Evolutionary conservation across 75 land plant species (phyloP), one percentile per base, ranked within the genome.

Genomic region (Selaginella moellendorffii): DNA sequence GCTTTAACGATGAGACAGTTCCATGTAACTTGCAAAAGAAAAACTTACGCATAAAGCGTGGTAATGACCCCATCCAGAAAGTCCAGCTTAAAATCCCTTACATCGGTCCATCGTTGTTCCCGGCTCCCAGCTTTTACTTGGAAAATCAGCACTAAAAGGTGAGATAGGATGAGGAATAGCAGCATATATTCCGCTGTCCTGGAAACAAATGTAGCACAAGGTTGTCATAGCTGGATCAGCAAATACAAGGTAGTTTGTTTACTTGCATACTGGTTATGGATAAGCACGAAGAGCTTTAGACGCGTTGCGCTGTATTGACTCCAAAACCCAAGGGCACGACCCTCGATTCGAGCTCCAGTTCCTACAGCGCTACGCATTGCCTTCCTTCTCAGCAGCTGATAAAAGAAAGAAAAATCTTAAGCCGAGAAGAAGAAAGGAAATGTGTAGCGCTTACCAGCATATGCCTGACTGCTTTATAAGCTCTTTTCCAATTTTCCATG

Each of bases 331-430:
- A 63, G 21, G 20, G 64, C 30, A 14, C n/a, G 18, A 20, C 64
- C 64, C 14, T 63, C 31, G 30, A 63, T 1, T 18, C 31, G 25
- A 63, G 24, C 64, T 30, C 64, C 64, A 63, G 31, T 27, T 21
- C 64, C 64, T n/a, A 63, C 28, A 28, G 64, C 30, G 31, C 64
- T 63, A 19, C 31, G 64, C n/a, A 63, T 30, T 30, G 30, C 1
- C 31, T 63, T 31, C 30, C 31, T 29, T 14, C 30, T 21, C 31
- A 63, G 0, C 10, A 25, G 46, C 64, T 63, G 25, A 46, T 10
- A 10, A 18, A 46, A 46, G 14, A 46, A 46, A 46, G 51, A 18
- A 46, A n/a, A n/a, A n/a, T 36, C 46, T 5, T 36, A 36, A 36
- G 14, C 14, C n/a, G n/a, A n/a, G n/a, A n/a, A n/a, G n/a, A n/a